Base-by-base conservation (phyloP, 2,329 filamentous ascomycete genomes). In the Trichophyton schoenleinii region DNA sequence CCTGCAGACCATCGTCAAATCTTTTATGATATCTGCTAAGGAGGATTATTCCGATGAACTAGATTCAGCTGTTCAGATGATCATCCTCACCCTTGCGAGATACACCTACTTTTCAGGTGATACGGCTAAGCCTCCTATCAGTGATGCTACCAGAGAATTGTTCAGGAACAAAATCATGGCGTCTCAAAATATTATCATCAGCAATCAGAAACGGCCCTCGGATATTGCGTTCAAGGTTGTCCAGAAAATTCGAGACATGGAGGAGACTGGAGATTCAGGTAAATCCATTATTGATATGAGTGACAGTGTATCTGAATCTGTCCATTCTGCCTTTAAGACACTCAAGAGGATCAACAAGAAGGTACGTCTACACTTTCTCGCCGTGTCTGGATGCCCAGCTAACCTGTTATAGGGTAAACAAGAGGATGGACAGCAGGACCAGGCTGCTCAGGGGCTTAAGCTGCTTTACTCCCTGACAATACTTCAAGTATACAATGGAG, bases 401-500 rank as follows among this genome's bases (percentile, higher is more conserved):
- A 15, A 44, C 18, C 25, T 80, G 60, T 78, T 83, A 63, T 73
- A 80, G 67, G 71, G 78, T 20, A 80, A 82, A 49, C 78, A 81
- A 7, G 74, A 79, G 22, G 78, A 79, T 34, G 83, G 79, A 38
- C 83, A 68, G 25, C 67, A 70, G 57, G 63, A 63, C 22, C 66
- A 70, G 1, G 69, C 69, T 59, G 78, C 78, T 15, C 84, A 85
- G 63, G 88, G 88, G 0, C 81, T 96, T 62, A 86, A 87, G 20
- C 80, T 96, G 41, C 81, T 97, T 1, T 90, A 95, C 71, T 86
- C 89, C 0, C 81, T 96, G 59, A 87, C 90, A 0, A 83, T 96
- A 13, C 80, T 97, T 61, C 90, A 96, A 72, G 81, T 96, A 7
- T 96, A 96, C 75, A 91, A 92, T 68, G 89, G 90, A 25, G 91